Evolutionary conservation across 2,329 filamentous ascomycete genomes (phyloP), one percentile per base, ranked within the genome.

Genomic region (Pleoardoris graminearum): DNA sequence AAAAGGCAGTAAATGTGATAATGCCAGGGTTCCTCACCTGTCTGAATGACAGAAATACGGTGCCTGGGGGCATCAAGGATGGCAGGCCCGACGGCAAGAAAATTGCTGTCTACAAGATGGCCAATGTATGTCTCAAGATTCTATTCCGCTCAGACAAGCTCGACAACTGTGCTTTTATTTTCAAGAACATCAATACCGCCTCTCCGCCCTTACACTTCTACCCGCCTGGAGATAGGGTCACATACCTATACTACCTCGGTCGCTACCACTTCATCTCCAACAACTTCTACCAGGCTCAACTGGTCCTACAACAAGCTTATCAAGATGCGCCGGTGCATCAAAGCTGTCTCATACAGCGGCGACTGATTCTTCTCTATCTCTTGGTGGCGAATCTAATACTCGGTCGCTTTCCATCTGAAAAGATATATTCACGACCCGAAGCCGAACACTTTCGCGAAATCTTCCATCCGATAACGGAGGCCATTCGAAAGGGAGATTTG

Each of bases 241-340:
- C 91, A 3, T 97, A 92, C 64, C 85, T 97, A 12, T 97, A 96
- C 76, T 96, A 96, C 69, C 86, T 97, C 5, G 93, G 93, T 16
- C 87, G 91, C 53, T 97, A 93, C 75, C 85, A 92, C 67, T 91
- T 96, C 70, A 85, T 89, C 58, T 92, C 90, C 71, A 88, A 86
- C 60, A 87, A 96, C 68, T 96, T 91, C 72, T 85, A 84, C 56
- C 86, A 89, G 22, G 91, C 92, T 0, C 84, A 87, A 47, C 78
- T 85, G 43, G 90, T 88, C 30, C 78, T 97, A 6, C 84, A 95
- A 65, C 81, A 86, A 22, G 90, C 93, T 2, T 97, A 96, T 72
- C 76, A 86, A 45, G 87, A 95, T 72, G 89, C 90, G 59, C 83
- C 60, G 3, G 53, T 64, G 1, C 55, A 57, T 56, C 67, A 70